phyloP scores from a whole-genome alignment of 345 rosid genomes.

The Murraya paniculata region DNA sequence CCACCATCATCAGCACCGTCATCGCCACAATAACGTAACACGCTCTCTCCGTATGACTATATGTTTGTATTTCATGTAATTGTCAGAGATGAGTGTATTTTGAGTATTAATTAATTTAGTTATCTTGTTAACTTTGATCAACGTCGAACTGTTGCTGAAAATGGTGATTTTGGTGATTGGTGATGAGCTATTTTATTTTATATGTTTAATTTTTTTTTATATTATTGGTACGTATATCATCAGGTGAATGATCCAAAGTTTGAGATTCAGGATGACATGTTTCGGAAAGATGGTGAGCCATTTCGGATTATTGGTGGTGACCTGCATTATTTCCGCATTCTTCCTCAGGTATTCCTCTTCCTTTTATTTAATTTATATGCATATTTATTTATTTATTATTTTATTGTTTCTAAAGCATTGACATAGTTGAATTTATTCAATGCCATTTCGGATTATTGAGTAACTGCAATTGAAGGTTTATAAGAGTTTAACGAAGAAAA shows the following conservation, averaged over 20 bases:
- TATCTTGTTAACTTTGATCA: not conserved
- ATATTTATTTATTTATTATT: not conserved
- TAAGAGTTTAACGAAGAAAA: too few relatives aligned
- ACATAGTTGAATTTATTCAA: not conserved
- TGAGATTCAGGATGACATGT: conserved; percentile 69
- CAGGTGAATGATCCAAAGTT: conserved; percentile 42
- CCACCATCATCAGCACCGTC: conserved; percentile 19
- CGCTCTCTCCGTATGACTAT: too few relatives aligned
- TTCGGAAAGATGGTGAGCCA: conserved; percentile 72
- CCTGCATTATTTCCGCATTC: conserved; percentile 84
- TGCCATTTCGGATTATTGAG: not conserved
- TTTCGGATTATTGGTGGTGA: conserved; percentile 92
- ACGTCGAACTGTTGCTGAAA: not conserved
- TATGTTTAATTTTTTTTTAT: too few relatives aligned
- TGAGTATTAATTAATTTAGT: not conserved
- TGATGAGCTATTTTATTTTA: not conserved
- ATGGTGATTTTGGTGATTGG: not conserved
- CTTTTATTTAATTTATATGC: not conserved
- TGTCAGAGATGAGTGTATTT: not conserved
- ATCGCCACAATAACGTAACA: conserved; percentile 24
- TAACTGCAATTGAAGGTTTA: not conserved
- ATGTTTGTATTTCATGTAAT: not conserved
- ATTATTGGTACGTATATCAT: not conserved
- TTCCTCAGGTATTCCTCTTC: conserved; percentile 59
- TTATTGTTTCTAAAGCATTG: not conserved